Conservation (phyloP, 1,139 yeast genomes). For the Geotrichum europaeum region DNA sequence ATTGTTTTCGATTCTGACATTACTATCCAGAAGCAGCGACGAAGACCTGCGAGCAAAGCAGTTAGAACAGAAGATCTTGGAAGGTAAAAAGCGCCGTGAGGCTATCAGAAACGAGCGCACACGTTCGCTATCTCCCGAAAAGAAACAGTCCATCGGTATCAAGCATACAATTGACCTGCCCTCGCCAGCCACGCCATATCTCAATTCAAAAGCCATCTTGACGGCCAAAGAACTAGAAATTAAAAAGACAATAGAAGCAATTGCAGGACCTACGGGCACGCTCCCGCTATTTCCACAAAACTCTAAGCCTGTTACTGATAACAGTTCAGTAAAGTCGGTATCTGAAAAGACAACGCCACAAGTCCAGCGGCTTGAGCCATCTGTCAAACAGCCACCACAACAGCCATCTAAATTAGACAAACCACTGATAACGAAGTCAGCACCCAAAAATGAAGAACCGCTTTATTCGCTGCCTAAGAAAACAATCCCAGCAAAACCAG, state of each 20-base stretch:
- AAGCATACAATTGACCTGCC: background rate
- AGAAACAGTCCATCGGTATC: conserved; percentile 15
- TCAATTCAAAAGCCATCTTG: conserved; percentile 4
- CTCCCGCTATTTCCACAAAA: conserved; percentile 13
- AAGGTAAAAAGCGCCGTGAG: conserved; percentile 31
- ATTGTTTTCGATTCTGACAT: background rate
- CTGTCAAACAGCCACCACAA: background rate
- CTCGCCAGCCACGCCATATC: conserved; percentile 7
- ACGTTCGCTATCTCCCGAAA: conserved; percentile 28
- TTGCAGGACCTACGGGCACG: conserved; percentile 24
- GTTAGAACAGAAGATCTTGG: conserved; percentile 34
- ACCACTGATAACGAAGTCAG: background rate
- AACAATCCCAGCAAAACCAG: background rate
- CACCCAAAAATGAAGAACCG: background rate
- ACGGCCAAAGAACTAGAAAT: conserved; percentile 23
- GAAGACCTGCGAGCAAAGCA: conserved; percentile 35
- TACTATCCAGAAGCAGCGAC: conserved; percentile 30
- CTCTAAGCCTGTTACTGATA: background rate
- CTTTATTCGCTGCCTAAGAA: conserved; percentile 6
- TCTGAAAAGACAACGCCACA: background rate
- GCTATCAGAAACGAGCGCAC: conserved; percentile 30
- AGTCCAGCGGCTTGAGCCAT: background rate
- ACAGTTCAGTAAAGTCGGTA: background rate
- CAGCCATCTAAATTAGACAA: background rate
- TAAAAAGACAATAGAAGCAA: conserved; percentile 21